Percentiles rank a stretch among this genome's conserved stretches.
Conservation (phyloP, 352 stramenopile species). For the Phytophthora agathidicida region DNA sequence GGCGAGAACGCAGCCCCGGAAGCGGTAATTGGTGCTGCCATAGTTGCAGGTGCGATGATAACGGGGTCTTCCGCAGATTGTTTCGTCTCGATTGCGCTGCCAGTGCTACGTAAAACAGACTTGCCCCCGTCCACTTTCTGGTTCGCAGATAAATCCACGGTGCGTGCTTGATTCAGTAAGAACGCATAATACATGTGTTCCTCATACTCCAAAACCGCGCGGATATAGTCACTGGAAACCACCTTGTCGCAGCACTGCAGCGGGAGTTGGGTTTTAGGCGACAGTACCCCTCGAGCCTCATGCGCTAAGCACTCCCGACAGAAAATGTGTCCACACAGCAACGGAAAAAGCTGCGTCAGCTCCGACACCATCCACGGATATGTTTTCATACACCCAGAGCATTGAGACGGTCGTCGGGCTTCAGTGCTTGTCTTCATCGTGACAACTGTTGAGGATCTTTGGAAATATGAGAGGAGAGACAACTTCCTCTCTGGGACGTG, state of each 20-base stretch:
- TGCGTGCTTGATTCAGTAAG: slow-evolving; percentile 22
- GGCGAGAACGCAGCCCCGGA: no score
- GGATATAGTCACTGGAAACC: slow-evolving; percentile 38
- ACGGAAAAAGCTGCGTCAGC: slow-evolving; percentile 32
- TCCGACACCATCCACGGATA: slow-evolving; percentile 15
- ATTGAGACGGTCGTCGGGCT: not conserved
- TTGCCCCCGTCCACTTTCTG: no score
- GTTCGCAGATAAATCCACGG: no score
- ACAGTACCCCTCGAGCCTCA: slow-evolving; percentile 24
- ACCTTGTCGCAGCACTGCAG: slow-evolving; percentile 44
- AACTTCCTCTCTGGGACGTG: slow-evolving; percentile 19
- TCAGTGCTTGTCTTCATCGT: not conserved
- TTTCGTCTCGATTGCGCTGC: slow-evolving; percentile 14
- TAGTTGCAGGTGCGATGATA: not conserved
- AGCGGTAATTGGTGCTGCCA: not conserved
- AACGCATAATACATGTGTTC: slow-evolving; percentile 54
- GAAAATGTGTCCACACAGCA: slow-evolving; percentile 45
- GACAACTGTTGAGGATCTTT: slow-evolving; percentile 5
- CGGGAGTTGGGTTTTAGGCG: slow-evolving; percentile 23
- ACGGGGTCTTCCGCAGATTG: not conserved
- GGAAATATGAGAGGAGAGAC: no score
- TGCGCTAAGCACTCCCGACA: slow-evolving; percentile 41
- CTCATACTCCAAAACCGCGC: slow-evolving; percentile 31
- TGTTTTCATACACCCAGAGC: slow-evolving; percentile 9
- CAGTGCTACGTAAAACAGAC: not conserved